These are phyloP conservation scores for Trichoderma polysporum DNA, from an alignment of 2,329 filamentous ascomycete species.

Conservation along the genomic window DNA sequence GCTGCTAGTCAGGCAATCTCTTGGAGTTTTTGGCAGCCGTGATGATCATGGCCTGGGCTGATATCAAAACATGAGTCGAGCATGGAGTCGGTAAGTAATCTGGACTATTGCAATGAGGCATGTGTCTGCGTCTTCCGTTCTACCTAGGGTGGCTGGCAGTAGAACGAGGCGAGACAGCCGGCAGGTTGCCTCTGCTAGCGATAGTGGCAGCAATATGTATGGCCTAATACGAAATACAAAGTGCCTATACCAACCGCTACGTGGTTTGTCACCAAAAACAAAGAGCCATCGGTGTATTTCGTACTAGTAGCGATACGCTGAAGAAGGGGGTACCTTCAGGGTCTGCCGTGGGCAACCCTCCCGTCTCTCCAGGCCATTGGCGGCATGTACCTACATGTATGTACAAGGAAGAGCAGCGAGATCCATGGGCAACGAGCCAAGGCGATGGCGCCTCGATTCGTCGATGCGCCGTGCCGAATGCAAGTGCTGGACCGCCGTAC, in stretches of 20 bases:
- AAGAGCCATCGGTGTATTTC: no score
- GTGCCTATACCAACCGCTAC: not conserved
- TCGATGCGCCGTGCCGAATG: not conserved
- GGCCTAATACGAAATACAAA: not conserved
- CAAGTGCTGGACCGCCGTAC: not conserved
- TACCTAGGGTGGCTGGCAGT: no score
- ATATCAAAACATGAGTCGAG: not conserved
- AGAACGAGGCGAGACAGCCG: not conserved
- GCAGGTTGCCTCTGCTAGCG: not conserved
- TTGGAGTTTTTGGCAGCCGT: not conserved
- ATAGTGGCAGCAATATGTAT: not conserved
- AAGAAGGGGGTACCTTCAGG: no score
- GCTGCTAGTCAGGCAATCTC: not conserved
- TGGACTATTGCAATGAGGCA: not conserved
- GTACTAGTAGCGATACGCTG: no score
- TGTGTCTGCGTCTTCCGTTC: not conserved
- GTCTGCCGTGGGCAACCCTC: no score
- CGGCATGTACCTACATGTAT: no score
- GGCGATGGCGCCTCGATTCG: not conserved
- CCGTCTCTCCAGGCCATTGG: no score
- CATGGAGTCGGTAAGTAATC: not conserved
- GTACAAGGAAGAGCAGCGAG: not conserved
- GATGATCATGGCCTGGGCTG: not conserved
- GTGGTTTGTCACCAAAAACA: no score
- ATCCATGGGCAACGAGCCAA: conserved; percentile 1